A percentile compares a stretch with the other conserved stretches of the same genome.
Conservation (phyloP, 108 stramenopile genomes). For the Skeletonema menzelii region DNA sequence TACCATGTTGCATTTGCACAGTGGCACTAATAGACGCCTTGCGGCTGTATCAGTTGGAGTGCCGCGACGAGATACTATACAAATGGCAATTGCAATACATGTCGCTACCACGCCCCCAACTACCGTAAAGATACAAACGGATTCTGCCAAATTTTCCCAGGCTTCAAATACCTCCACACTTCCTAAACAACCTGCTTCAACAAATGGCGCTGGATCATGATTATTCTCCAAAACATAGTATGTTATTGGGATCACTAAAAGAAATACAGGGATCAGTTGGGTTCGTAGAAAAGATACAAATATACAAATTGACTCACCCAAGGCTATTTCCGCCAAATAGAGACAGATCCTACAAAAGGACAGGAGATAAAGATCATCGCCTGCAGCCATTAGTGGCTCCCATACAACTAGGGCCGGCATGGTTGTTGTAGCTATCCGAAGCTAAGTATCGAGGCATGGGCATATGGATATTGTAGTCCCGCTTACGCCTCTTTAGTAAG, state of each 20-base stretch:
- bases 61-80: conserved; percentile 21
- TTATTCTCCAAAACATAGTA: background rate
- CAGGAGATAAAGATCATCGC: conserved; percentile 35
- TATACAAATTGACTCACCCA: background rate
- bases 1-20: conserved; percentile 31
- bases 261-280: background rate
- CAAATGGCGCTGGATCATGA: conserved; percentile 7
- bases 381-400: conserved; percentile 31
- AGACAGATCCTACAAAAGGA: conserved; percentile 12
- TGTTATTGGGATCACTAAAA: conserved; percentile 5
- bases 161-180: background rate
- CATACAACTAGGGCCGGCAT: conserved; percentile 24
- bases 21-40: conserved; percentile 11
- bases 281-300: background rate
- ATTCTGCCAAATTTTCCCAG: conserved; percentile 7
- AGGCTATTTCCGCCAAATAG: conserved; percentile 15
- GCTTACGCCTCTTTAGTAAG: no score
- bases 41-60: conserved; percentile 25
- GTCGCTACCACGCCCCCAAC: conserved; percentile 4
- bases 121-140: conserved; percentile 3
- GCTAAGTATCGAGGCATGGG: no score
- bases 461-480: no score
- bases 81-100: conserved; percentile 12
- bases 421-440: no score
- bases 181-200: conserved; percentile 9